These are phyloP conservation scores for Mikania micrantha DNA, from an alignment of 129 eudicot genomes.

Conservation along the genomic window DNA sequence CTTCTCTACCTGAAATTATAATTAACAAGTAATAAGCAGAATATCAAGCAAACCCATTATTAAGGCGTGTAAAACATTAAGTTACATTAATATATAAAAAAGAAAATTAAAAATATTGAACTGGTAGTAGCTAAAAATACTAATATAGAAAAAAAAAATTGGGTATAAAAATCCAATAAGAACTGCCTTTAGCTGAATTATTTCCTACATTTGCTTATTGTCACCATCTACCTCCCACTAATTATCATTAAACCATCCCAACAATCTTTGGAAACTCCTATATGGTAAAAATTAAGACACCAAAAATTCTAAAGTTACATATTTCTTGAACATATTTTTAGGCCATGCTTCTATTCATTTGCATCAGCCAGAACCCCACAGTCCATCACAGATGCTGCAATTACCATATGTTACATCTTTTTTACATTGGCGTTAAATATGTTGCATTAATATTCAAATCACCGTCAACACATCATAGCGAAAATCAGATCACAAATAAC, in stretches of 20 bases:
- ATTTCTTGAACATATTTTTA: background rate
- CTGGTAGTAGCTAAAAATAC: background rate
- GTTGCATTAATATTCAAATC: background rate
- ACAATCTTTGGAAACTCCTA: background rate
- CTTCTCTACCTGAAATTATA: constrained; percentile 67
- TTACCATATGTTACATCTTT: background rate
- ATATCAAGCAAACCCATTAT: background rate
- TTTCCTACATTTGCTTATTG: background rate
- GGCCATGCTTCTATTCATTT: background rate
- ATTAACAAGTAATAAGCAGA: background rate
- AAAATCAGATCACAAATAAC: background rate
- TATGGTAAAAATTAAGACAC: background rate
- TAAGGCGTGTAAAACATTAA: background rate
- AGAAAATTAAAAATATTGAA: background rate
- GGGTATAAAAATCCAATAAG: background rate
- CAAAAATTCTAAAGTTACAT: background rate
- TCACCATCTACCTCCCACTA: background rate
- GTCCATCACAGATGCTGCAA: background rate
- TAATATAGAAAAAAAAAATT: background rate
- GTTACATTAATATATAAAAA: background rate
- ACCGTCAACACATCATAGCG: background rate
- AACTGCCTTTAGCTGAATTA: background rate
- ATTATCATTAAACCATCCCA: background rate
- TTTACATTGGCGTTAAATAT: background rate
- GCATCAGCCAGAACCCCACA: background rate